Conservation (phyloP, 2,329 filamentous ascomycete species). For the Ophiostoma perfectum region DNA sequence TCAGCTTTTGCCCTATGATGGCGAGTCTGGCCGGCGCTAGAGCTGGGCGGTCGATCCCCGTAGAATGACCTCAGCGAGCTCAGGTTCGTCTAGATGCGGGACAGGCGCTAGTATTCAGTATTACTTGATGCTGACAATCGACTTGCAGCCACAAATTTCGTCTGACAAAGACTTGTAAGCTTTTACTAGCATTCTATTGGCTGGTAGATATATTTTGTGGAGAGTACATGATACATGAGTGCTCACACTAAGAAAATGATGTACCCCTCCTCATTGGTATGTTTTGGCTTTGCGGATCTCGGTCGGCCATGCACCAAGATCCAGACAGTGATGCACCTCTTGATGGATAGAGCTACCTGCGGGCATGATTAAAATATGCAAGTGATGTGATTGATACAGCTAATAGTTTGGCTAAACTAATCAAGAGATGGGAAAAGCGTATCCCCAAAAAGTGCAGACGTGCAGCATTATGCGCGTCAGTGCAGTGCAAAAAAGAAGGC, state of each 20-base stretch:
- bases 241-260: not conserved
- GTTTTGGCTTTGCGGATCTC: no score
- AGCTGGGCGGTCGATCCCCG: not conserved
- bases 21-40: not conserved
- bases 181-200: not conserved
- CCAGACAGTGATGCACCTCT: no score
- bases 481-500: not conserved
- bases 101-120: not conserved
- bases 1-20: not conserved
- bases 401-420: no score
- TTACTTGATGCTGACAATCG: constrained; percentile 23
- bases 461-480: not conserved
- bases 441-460: no score
- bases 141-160: not conserved
- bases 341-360: no score
- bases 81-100: no score
- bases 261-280: not conserved
- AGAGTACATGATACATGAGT: not conserved
- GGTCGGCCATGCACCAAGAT: no score
- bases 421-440: no score
- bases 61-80: not conserved
- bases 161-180: constrained; percentile 10
- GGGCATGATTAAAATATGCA: no score
- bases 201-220: not conserved
- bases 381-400: no score